A percentile compares a stretch with the other conserved stretches of the same genome.
These are phyloP conservation scores for Hansenula sp. DNA, from an alignment of 1,139 yeast species.

Conservation along the genomic window DNA sequence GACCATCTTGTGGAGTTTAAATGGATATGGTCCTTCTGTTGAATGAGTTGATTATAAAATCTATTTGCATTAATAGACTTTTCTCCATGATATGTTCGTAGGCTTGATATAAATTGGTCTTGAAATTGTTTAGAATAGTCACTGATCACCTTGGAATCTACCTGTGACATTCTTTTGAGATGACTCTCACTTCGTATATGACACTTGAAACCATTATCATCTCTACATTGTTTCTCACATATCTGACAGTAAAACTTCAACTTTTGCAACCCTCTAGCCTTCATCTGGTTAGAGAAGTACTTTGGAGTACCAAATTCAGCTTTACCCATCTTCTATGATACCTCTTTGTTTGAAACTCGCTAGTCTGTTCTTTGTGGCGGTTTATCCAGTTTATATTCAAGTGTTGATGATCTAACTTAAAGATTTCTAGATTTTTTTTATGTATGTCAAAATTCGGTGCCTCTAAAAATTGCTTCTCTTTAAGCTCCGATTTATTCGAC, in stretches of 20 bases:
- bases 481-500: no score
- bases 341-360: no score
- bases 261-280: conserved; percentile 81
- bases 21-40: conserved; percentile 79
- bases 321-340: conserved; percentile 36
- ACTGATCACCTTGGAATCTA: conserved; percentile 43
- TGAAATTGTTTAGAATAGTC: conserved; percentile 60
- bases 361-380: no score
- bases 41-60: conserved; percentile 85
- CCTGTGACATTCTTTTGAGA: conserved; percentile 47
- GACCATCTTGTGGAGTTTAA: conserved; percentile 87
- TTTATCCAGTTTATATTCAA: no score
- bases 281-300: conserved; percentile 70
- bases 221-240: conserved; percentile 91
- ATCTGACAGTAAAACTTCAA: conserved; percentile 87
- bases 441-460: no score
- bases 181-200: conserved; percentile 81
- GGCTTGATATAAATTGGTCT: conserved; percentile 57
- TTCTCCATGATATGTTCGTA: conserved; percentile 74
- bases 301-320: conserved; percentile 86
- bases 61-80: conserved; percentile 75
- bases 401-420: no score
- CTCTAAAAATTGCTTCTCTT: no score
- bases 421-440: no score
- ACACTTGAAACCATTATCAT: conserved; percentile 90